Base-by-base conservation (phyloP, 306 rosid species). In the Cicer chorassanicum region DNA sequence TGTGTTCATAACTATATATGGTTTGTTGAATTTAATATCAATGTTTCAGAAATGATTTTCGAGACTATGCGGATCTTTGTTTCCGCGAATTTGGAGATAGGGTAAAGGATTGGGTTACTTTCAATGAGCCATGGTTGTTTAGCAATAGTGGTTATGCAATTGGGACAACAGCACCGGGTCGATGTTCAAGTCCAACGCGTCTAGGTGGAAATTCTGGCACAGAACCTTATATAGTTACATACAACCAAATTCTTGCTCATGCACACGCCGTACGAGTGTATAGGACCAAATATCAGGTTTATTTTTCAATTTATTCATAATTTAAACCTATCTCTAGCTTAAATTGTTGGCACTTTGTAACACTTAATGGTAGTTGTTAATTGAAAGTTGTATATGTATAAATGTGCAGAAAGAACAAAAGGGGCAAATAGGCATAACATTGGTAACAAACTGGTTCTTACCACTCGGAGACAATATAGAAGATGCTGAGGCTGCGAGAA, bases 31-130 rank as follows among this genome's bases (percentile, higher is more conserved):
- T 29, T 29, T 0, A 0, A 29, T 29, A 29, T 29, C 3, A 29
- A 29, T 0, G 4, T 29, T 29, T 9, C 45, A 69, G 74, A 15
- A 38, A 69, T 8, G 74, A 69, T 38, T 69, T 69, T 43, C 62
- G 48, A 5, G 74, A 50, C 9, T 69, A 50, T 51, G 74, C 62
- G 10, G 16, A 69, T n/a, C 13, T 68, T 8, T 68, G 73, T 43
- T 68, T 68, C 60, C n/a, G 29, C 6, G 13, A 69, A 68, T 89
- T 84, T 43, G 93, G 93, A 8, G 76, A 86, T 0, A 56, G 82
- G 2, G 90, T 89, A 14, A 86, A 86, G 71, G 36, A 70, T 1
- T 89, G 93, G 89, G 78, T 85, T 11, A 89, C 89, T 0, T 18
- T 84, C 3, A 89, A 86, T 11, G 93, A 86, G 72, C 88, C 89